Conservation (phyloP, 768 basidiomycete species). For the Tylopilus sp. region DNA sequence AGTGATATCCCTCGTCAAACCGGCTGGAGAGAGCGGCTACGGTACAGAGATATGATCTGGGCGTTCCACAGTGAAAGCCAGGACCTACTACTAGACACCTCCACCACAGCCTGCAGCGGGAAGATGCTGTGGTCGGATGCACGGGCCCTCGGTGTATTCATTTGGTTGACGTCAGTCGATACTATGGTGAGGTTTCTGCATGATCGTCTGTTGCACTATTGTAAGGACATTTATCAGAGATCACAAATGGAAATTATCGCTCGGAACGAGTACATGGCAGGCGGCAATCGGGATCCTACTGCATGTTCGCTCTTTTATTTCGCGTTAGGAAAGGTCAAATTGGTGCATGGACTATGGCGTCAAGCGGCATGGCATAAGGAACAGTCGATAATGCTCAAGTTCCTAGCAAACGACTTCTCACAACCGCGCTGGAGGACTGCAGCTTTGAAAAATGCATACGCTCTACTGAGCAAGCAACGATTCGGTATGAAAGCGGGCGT, state of each 20-base stretch:
- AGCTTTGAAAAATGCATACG: constrained; percentile 95
- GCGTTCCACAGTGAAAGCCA: constrained; percentile 96
- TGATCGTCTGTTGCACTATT: neutral
- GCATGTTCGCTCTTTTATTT: constrained; percentile 92
- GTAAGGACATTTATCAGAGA: constrained; percentile 45
- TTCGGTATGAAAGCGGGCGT: constrained; percentile 60
- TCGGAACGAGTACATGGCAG: constrained; percentile 88
- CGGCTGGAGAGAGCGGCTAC: constrained; percentile 69
- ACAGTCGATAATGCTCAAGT: constrained; percentile 84
- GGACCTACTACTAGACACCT: constrained; percentile 71
- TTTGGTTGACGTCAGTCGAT: constrained; percentile 84
- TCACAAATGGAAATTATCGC: constrained; percentile 84
- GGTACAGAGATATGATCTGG: constrained; percentile 95
- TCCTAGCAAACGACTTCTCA: constrained; percentile 86
- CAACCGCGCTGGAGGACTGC: constrained; percentile 85
- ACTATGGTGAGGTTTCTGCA: constrained; percentile 55
- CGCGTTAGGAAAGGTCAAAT: constrained; percentile 85
- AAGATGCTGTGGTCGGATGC: constrained; percentile 93
- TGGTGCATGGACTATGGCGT: constrained; percentile 94
- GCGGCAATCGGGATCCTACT: constrained; percentile 84
- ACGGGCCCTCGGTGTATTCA: constrained; percentile 75
- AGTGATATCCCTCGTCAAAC: constrained; percentile 42
- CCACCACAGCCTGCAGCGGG: constrained; percentile 66
- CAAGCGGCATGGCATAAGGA: constrained; percentile 94
- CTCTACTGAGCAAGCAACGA: constrained; percentile 83